Conservation (phyloP, 163 green algal species). For the Prototheca cutis region DNA sequence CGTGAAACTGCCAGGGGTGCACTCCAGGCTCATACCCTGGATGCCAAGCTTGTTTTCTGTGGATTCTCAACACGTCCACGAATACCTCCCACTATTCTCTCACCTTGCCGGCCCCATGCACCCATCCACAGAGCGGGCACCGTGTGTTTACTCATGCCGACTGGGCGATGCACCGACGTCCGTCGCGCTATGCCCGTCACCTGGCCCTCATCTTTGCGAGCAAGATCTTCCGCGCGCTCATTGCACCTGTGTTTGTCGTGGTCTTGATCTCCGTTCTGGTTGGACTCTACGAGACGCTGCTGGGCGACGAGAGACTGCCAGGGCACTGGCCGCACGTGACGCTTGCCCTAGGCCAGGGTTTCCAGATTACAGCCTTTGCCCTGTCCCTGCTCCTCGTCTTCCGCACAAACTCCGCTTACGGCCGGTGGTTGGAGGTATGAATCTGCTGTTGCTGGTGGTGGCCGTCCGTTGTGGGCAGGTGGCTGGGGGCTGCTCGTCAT, state of each 20-base stretch:
- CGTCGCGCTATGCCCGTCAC: constrained; percentile 50
- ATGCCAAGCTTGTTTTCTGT: too few relatives aligned
- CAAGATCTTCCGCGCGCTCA: constrained; percentile 46
- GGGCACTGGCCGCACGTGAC: constrained; percentile 26
- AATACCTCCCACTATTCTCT: too few relatives aligned
- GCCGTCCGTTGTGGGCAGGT: not conserved
- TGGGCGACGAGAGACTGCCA: constrained; percentile 14
- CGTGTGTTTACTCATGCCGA: constrained; percentile 20
- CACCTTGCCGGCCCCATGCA: too few relatives aligned
- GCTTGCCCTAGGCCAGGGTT: constrained; percentile 35
- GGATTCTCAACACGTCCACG: too few relatives aligned
- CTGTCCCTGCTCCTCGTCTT: constrained; percentile 73
- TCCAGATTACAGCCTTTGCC: constrained; percentile 51
- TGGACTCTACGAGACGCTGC: constrained; percentile 34
- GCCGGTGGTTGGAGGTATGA: constrained; percentile 55
- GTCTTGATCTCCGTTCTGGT: constrained; percentile 20
- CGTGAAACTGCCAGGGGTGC: too few relatives aligned
- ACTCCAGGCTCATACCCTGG: too few relatives aligned
- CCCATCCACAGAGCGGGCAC: not conserved
- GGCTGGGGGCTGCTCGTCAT: not conserved
- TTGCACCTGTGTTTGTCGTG: constrained; percentile 36
- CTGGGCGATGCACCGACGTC: constrained; percentile 38
- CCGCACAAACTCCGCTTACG: constrained; percentile 61
- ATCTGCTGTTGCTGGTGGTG: not conserved
- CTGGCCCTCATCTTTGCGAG: constrained; percentile 44